Evolutionary conservation across 2,329 filamentous ascomycete genomes (phyloP).

Genomic region (Ophiostoma australiae): DNA sequence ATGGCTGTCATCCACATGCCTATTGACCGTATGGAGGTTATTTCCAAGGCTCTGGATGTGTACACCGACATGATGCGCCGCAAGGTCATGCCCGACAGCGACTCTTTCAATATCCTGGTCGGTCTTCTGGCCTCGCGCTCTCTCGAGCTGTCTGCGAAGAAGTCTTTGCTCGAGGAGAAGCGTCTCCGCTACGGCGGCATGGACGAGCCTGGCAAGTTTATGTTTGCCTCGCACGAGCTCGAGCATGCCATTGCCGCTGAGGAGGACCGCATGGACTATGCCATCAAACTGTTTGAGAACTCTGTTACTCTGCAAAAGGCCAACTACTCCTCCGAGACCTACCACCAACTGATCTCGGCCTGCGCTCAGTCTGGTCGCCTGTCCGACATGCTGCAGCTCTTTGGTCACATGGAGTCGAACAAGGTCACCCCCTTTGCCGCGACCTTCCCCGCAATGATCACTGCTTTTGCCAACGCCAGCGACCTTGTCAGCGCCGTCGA

Average conservation of each 20-base stretch:
- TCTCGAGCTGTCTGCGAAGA: slow-evolving; percentile 69
- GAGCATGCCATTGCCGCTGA: slow-evolving; percentile 82
- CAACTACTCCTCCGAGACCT: slow-evolving; percentile 74
- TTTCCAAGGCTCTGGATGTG: slow-evolving; percentile 87
- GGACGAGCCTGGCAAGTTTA: slow-evolving; percentile 77
- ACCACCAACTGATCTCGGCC: slow-evolving; percentile 77
- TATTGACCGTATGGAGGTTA: slow-evolving; percentile 71
- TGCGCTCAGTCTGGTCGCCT: slow-evolving; percentile 78
- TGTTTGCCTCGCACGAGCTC: slow-evolving; percentile 81
- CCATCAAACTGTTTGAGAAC: slow-evolving; percentile 77
- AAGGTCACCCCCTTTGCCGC: slow-evolving; percentile 69
- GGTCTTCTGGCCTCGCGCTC: slow-evolving; percentile 75
- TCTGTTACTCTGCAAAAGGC: slow-evolving; percentile 60
- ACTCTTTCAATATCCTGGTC: slow-evolving; percentile 85
- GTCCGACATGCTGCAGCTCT: slow-evolving; percentile 84
- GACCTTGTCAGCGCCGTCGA: slow-evolving; percentile 86
- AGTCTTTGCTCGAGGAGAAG: slow-evolving; percentile 71
- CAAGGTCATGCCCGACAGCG: slow-evolving; percentile 71
- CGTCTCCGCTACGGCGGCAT: slow-evolving; percentile 79
- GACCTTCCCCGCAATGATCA: slow-evolving; percentile 90
- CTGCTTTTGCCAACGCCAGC: slow-evolving; percentile 77
- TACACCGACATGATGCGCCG: slow-evolving; percentile 95
- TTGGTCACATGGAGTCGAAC: slow-evolving; percentile 82
- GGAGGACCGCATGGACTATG: slow-evolving; percentile 80
- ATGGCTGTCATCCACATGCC: slow-evolving; percentile 80